These are phyloP conservation scores for Wickerhamomyces sp. DNA, from an alignment of 1,139 yeast genomes.

Conservation along the genomic window DNA sequence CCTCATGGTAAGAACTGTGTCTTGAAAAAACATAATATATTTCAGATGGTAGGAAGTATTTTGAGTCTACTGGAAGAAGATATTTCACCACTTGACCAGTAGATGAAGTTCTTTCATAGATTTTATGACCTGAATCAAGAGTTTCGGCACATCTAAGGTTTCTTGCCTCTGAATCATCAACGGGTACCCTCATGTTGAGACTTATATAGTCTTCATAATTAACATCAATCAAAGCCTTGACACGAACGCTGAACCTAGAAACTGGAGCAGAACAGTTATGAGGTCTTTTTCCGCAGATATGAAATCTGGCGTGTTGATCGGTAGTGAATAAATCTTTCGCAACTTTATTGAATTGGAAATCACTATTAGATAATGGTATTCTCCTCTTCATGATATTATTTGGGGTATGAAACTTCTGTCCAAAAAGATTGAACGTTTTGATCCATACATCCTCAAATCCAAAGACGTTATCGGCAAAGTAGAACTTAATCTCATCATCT, in stretches of 20 bases:
- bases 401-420: constrained; percentile 33
- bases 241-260: constrained; percentile 31
- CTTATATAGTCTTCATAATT: constrained; percentile 35
- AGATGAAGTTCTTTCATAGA: not conserved
- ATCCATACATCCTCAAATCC: constrained; percentile 60
- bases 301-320: constrained; percentile 24
- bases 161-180: constrained; percentile 16
- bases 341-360: not conserved
- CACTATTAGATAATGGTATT: not conserved
- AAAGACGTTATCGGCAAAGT: constrained; percentile 36
- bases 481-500: constrained; percentile 31
- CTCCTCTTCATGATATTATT: constrained; percentile 22
- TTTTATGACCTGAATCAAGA: not conserved
- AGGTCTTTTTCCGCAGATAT: constrained; percentile 29
- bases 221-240: constrained; percentile 37
- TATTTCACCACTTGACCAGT: not conserved
- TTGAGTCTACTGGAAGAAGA: not conserved
- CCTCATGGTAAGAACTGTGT: not conserved
- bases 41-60: not conserved
- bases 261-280: constrained; percentile 12
- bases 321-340: not conserved
- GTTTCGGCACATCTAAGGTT: not conserved
- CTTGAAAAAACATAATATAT: constrained; percentile 1
- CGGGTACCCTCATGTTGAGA: constrained; percentile 2
- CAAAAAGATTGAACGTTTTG: constrained; percentile 31